Percentiles rank a stretch among this genome's conserved stretches.
These are phyloP conservation scores for Yarrowia sp. DNA, from an alignment of 805 yeast genomes.

Conservation along the genomic window DNA sequence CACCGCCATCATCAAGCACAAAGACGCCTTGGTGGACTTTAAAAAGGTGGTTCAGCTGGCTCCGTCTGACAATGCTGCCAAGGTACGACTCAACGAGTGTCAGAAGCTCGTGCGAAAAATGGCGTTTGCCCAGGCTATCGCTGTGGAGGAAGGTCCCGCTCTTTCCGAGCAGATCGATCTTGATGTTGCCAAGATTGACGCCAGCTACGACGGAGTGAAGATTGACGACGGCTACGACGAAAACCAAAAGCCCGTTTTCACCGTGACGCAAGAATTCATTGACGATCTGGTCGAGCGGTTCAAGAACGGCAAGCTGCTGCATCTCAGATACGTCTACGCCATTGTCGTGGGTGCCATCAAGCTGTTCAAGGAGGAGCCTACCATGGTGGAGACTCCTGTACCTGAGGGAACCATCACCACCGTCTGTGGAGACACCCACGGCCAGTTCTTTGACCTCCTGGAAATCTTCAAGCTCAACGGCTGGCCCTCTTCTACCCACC, in stretches of 20 bases:
- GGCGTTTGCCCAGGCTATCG: conserved; percentile 84
- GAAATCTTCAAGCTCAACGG: conserved; percentile 77
- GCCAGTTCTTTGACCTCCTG: conserved; percentile 87
- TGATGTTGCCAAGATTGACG: conserved; percentile 47
- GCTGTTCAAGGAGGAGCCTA: conserved; percentile 60
- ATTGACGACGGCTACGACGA: conserved; percentile 45
- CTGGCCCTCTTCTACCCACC: conserved; percentile 59
- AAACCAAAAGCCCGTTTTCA: conserved; percentile 39
- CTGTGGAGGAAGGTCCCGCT: conserved; percentile 59
- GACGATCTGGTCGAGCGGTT: conserved; percentile 65
- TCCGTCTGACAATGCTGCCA: conserved; percentile 69
- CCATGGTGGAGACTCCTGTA: conserved; percentile 67
- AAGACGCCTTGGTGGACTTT: conserved; percentile 69
- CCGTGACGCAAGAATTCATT: conserved; percentile 54
- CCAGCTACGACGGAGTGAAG: conserved; percentile 56
- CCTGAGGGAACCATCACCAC: conserved; percentile 50
- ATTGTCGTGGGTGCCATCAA: conserved; percentile 69
- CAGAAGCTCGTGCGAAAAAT: conserved; percentile 61
- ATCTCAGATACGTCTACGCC: conserved; percentile 80
- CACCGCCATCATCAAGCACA: conserved; percentile 70
- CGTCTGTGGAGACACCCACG: conserved; percentile 97
- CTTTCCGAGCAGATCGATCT: conserved; percentile 41
- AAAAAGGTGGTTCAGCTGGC: conserved; percentile 55
- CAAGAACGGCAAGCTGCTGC: conserved; percentile 66
- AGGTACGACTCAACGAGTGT: conserved; percentile 58